Base-by-base conservation (phyloP, 139 green algal species). In the Penium margaritaceum region DNA sequence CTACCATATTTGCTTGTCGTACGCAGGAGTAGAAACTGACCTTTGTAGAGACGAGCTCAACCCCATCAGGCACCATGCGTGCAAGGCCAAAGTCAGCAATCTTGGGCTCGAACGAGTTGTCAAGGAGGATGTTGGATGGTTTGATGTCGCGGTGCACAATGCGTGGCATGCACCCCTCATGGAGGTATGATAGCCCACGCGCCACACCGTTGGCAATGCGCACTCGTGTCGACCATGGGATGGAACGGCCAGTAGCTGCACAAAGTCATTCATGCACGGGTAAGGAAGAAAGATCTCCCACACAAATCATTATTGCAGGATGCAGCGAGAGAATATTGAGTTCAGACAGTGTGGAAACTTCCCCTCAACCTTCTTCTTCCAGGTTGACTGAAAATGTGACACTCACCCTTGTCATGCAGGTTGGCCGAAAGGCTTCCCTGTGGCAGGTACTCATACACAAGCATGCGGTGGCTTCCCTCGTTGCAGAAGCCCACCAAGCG, bases 351-450 rank as follows among this genome's bases (percentile, higher is more conserved):
- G n/a, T n/a, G n/a, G n/a, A n/a, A n/a, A n/a, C n/a, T n/a, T n/a
- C n/a, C n/a, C n/a, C n/a, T n/a, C n/a, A 55, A 21, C 4, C n/a
- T 55, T 3, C 44, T 3, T 30, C 19, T 24, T 17, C 21, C 3
- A 55, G 44, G 44, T 17, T 19, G 44, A 21, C 5, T 27, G 44
- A 7, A 2, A 55, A 21, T 17, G 19, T 5, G 44, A 21, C 44
- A 55, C 19, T 17, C 44, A 55, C 19, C 19, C 44, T 21, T 17
- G 44, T 21, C 73, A 3, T 82, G 76, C 21, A 82, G 58, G 32
- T 76, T 34, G 71, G 37, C 19, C 19, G 76, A 36, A 24, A 82
- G 72, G 43, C 1, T 76, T 12, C 76, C 76, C 17, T 83, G 78
- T 1, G 34, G 21, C 12, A 77, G n/a, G 36, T 76, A 75, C 61